Evolutionary conservation across 495 filamentous ascomycete species (phyloP).

Genomic region (Jackrogersella minutella): DNA sequence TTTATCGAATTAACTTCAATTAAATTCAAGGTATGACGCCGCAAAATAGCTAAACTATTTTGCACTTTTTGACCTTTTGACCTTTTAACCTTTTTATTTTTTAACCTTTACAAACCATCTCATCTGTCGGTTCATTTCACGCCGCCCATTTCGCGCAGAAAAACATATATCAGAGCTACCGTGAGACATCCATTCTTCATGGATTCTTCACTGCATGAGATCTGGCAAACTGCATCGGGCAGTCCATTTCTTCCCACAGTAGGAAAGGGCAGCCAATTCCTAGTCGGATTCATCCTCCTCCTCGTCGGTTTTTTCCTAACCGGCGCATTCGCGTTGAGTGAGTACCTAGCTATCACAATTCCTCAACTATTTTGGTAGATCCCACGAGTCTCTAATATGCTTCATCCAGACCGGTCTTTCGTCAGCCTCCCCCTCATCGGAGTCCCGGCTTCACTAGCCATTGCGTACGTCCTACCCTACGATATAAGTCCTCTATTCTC

Average conservation of each 20-base stretch:
- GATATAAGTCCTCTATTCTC: slow-evolving; percentile 20
- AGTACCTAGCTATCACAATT: slow-evolving; percentile 53
- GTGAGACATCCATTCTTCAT: slow-evolving; percentile 46
- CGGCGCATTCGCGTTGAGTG: slow-evolving; percentile 84
- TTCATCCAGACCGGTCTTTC: slow-evolving; percentile 79
- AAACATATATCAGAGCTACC: slow-evolving; percentile 3
- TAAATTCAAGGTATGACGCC: slow-evolving; percentile 12
- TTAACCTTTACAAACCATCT: background rate
- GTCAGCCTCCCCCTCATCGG: slow-evolving; percentile 78
- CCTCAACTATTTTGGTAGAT: too few relatives aligned
- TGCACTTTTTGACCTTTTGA: too few relatives aligned
- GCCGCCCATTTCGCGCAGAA: background rate
- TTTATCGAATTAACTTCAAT: too few relatives aligned
- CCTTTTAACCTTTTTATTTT: too few relatives aligned
- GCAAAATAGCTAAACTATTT: background rate
- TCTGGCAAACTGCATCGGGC: slow-evolving; percentile 88
- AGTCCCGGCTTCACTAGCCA: slow-evolving; percentile 83
- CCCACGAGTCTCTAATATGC: slow-evolving; percentile 17
- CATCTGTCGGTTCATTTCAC: background rate
- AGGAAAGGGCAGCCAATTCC: slow-evolving; percentile 83
- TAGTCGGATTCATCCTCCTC: slow-evolving; percentile 80
- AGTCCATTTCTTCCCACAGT: slow-evolving; percentile 83
- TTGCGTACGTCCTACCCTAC: slow-evolving; percentile 72
- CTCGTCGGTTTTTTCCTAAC: slow-evolving; percentile 70
- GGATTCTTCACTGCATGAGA: slow-evolving; percentile 79